Conservation (phyloP, 441 rosid genomes). For the Eruca vesicaria region DNA sequence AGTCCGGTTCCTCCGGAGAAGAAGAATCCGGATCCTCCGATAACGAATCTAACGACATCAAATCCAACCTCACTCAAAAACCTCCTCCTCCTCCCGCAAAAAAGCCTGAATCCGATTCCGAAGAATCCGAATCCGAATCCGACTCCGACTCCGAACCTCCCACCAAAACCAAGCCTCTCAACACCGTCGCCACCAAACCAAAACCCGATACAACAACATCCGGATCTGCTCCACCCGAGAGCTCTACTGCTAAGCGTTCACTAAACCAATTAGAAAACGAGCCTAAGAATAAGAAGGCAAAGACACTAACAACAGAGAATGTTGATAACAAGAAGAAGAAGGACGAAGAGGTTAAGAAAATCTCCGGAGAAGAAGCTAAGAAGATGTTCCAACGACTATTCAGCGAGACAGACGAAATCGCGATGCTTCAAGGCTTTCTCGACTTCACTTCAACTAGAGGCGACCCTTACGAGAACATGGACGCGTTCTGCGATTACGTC, state of each 20-base stretch:
- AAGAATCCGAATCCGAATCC: slow-evolving; percentile 20
- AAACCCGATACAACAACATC: slow-evolving; percentile 20
- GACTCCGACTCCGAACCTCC: slow-evolving; percentile 15
- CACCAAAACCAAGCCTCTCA: slow-evolving; percentile 6
- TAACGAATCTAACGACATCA: background rate
- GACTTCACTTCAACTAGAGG: slow-evolving; percentile 36
- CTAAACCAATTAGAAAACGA: background rate
- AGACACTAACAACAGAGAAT: background rate
- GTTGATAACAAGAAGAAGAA: slow-evolving; percentile 5
- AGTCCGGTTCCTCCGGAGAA: slow-evolving; percentile 20
- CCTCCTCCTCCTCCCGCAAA: background rate
- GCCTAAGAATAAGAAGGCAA: slow-evolving; percentile 2
- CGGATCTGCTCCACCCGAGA: slow-evolving; percentile 5
- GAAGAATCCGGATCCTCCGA: slow-evolving; percentile 25
- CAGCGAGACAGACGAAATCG: slow-evolving; percentile 53
- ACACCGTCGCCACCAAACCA: slow-evolving; percentile 30
- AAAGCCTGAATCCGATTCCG: slow-evolving; percentile 21
- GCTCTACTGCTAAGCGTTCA: slow-evolving; percentile 22
- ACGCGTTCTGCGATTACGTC: slow-evolving; percentile 43
- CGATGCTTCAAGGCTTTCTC: slow-evolving; percentile 40
- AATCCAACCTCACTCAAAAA: background rate
- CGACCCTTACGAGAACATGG: slow-evolving; percentile 36
- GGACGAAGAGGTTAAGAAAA: slow-evolving; percentile 28
- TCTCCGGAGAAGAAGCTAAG: slow-evolving; percentile 37
- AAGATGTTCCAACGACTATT: slow-evolving; percentile 46